Evolutionary conservation across 2,329 filamentous ascomycete genomes (phyloP), one percentile per base, ranked within the genome.

Genomic region (Simplicillium sp.): DNA sequence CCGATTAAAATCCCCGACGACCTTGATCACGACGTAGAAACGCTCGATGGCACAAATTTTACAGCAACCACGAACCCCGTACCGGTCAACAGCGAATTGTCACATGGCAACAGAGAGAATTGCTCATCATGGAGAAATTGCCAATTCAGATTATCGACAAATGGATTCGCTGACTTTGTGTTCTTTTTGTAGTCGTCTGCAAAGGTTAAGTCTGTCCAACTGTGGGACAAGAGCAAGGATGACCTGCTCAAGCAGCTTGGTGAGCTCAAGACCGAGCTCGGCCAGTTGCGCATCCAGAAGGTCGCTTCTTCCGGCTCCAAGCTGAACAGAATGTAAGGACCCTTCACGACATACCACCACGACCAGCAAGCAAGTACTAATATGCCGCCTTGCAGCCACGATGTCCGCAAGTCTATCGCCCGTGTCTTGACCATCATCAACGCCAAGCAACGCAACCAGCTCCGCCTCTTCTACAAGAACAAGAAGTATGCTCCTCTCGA

Each of bases 401-500:
- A 98, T 70, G 80, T 98, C 68, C 89, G 92, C 79, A 98, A 98
- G 82, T 95, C 89, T 54, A 96, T 98, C 72, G 94, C 92, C 65
- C 89, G 90, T 66, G 87, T 96, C 72, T 83, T 98, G 61, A 98
- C 92, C 70, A 80, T 98, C 76, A 95, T 98, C 83, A 98, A 97
- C 81, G 84, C 88, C 73, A 97, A 94, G 82, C 92, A 98, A 79
- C 85, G 94, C 69, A 78, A 87, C 56, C 89, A 97, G 76, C 87
- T 98, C 62, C 88, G 89, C 61, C 79, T 97, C 56, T 97, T 97
- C 85, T 98, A 98, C 83, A 94, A 95, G 81, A 85, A 84, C 83
- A 97, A 97, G 87, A 97, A 96, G 80, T 96, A 96, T 81, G 74
- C 88, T 52, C 92, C 92, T 53, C 87, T 98, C 67, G 94, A 98